Evolutionary conservation across 2,329 filamentous ascomycete genomes (phyloP).

Genomic region (Pseudogymnoascus sp.): DNA sequence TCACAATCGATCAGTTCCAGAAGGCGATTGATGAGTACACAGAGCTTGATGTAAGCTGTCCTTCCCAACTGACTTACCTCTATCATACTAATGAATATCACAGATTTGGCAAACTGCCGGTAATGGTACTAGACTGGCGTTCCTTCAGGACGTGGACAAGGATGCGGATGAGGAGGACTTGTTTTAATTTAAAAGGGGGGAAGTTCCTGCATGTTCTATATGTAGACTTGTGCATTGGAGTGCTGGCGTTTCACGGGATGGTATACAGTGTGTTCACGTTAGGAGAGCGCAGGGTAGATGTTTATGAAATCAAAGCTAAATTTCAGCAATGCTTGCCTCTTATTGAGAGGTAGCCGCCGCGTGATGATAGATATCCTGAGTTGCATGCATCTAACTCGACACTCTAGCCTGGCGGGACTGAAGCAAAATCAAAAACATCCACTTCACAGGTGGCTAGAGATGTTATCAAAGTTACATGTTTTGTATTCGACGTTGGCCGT

Average conservation of each 20-base stretch:
- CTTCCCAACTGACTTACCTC: not conserved
- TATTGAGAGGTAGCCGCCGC: not conserved
- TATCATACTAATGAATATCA: conserved; percentile 30
- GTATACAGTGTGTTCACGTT: not conserved
- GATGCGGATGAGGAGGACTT: not conserved
- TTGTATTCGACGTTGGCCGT: conserved; percentile 6
- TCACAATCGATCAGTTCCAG: conserved; percentile 88
- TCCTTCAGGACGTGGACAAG: conserved; percentile 37
- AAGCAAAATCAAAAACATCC: not conserved
- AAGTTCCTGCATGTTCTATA: not conserved
- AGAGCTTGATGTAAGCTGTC: conserved; percentile 66
- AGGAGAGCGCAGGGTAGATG: conserved; percentile 2
- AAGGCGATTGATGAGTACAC: conserved; percentile 84
- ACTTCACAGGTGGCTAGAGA: not conserved
- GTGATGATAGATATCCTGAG: not conserved
- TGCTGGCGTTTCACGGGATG: conserved; percentile 1
- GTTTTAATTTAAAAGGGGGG: not conserved
- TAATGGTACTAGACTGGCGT: conserved; percentile 61
- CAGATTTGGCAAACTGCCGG: conserved; percentile 73
- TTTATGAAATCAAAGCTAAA: not conserved
- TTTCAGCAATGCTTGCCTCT: not conserved
- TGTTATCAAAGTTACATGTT: conserved; percentile 2
- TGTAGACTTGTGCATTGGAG: conserved; percentile 3
- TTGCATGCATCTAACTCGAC: not conserved
- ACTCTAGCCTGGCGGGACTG: not conserved